Conservation (phyloP, 2,329 filamentous ascomycete species). For the Cercospora sesami region DNA sequence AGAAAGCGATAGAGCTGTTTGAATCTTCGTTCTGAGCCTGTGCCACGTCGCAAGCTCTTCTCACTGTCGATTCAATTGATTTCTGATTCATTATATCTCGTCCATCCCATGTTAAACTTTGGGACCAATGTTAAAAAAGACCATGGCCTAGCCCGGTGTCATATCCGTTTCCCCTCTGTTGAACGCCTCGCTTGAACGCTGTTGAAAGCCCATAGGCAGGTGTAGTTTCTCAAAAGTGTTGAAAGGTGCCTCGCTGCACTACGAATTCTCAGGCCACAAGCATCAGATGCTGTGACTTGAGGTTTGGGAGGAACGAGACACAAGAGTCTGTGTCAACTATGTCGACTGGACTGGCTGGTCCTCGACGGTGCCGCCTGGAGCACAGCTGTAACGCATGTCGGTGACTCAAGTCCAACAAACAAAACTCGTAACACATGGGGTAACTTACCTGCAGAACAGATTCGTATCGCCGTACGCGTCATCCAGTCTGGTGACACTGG, state of each 20-base stretch:
- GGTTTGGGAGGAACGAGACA: neutral
- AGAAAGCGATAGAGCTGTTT: constrained; percentile 1
- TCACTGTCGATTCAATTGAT: neutral
- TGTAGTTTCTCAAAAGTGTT: constrained; percentile 19
- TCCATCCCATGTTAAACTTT: neutral
- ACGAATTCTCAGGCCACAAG: neutral
- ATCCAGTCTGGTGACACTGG: constrained; percentile 78
- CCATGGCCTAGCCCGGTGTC: neutral
- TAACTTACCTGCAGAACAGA: constrained; percentile 74
- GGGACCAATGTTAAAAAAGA: constrained; percentile 5
- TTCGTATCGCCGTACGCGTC: constrained; percentile 90
- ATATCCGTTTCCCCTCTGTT: neutral
- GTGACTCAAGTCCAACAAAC: neutral
- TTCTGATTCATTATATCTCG: neutral
- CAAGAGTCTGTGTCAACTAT: constrained; percentile 1
- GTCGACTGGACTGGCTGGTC: constrained; percentile 26
- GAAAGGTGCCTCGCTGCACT: constrained; percentile 12
- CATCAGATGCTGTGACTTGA: neutral
- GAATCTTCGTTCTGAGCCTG: neutral
- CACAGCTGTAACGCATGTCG: constrained; percentile 53
- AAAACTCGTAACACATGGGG: neutral
- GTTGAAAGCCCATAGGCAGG: constrained; percentile 16
- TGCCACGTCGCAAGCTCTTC: neutral
- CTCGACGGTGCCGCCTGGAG: constrained; percentile 67
- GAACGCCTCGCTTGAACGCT: constrained; percentile 33